Percentiles rank a stretch among this genome's conserved stretches.
phyloP scores from a whole-genome alignment of 495 filamentous ascomycete genomes.

The Penicillium canescens region DNA sequence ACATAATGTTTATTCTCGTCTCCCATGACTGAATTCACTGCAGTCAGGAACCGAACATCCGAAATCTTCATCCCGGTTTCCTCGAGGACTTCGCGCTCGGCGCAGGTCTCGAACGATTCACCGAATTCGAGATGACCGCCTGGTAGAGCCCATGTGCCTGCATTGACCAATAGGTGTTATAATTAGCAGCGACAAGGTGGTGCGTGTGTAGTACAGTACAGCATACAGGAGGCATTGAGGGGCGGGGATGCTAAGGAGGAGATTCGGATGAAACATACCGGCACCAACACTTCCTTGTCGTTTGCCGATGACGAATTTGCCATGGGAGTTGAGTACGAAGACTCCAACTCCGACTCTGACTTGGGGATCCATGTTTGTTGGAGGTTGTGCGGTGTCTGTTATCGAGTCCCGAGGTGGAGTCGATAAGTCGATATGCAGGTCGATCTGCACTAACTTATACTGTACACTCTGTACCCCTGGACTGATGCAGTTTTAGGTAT shows the following conservation, averaged over 20 bases:
- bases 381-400: not conserved
- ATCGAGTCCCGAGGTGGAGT: no score
- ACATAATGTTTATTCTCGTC: conserved; percentile 61
- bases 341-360: conserved; percentile 35
- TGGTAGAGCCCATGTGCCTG: conserved; percentile 61
- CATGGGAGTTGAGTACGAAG: conserved; percentile 29
- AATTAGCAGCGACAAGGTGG: not conserved
- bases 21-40: conserved; percentile 61
- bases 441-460: not conserved
- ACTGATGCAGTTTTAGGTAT: no score
- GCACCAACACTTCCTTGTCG: conserved; percentile 39
- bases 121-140: conserved; percentile 70
- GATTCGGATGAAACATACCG: conserved; percentile 16
- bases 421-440: not conserved
- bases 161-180: not conserved
- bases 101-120: conserved; percentile 58
- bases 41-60: conserved; percentile 48
- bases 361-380: conserved; percentile 18
- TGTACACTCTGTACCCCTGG: not conserved
- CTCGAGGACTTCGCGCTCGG: conserved; percentile 63
- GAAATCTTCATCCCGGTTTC: conserved; percentile 61
- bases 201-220: not conserved
- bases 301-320: conserved; percentile 35
- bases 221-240: not conserved
- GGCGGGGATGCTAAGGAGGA: not conserved